These are phyloP conservation scores for Anisogramma anomala DNA, from an alignment of 2,329 filamentous ascomycete species.

Conservation along the genomic window DNA sequence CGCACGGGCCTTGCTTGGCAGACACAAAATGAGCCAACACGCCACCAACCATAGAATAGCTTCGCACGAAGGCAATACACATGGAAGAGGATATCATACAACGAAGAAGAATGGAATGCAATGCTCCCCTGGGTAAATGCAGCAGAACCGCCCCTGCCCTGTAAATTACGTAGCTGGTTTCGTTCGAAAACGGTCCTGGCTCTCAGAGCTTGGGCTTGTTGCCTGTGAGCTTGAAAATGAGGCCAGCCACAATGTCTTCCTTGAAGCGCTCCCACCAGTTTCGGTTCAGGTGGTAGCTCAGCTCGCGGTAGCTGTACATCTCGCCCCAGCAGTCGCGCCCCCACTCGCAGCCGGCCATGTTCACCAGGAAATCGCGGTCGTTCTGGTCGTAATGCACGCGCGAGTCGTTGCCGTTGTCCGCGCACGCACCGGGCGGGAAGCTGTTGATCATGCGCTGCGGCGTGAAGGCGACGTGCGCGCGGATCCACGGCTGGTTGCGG, in stretches of 20 bases:
- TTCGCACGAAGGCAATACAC: no score
- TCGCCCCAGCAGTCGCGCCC: slow-evolving; percentile 95
- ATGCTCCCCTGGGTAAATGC: no score
- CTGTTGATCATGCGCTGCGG: slow-evolving; percentile 89
- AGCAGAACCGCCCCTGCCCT: no score
- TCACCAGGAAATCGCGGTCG: slow-evolving; percentile 87
- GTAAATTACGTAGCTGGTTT: no score
- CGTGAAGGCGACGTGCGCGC: slow-evolving; percentile 77
- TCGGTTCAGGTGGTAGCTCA: slow-evolving; percentile 83
- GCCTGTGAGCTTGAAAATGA: slow-evolving; percentile 54
- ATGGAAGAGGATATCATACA: no score
- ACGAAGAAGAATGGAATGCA: no score
- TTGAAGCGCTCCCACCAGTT: slow-evolving; percentile 68
- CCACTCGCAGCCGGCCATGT: slow-evolving; percentile 98
- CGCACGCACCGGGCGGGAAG: slow-evolving; percentile 83
- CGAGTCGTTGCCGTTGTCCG: slow-evolving; percentile 61
- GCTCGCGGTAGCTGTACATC: slow-evolving; percentile 88
- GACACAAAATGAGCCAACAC: no score
- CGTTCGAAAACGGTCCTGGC: no score
- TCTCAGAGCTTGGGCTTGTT: slow-evolving; percentile 44
- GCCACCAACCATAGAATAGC: no score
- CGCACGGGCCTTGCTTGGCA: no score
- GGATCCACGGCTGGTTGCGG: slow-evolving; percentile 80
- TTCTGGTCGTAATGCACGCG: slow-evolving; percentile 75
- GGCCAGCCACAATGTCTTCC: slow-evolving; percentile 49